phyloP scores from a whole-genome alignment of 495 filamentous ascomycete species.

The Podospora anserina region DNA sequence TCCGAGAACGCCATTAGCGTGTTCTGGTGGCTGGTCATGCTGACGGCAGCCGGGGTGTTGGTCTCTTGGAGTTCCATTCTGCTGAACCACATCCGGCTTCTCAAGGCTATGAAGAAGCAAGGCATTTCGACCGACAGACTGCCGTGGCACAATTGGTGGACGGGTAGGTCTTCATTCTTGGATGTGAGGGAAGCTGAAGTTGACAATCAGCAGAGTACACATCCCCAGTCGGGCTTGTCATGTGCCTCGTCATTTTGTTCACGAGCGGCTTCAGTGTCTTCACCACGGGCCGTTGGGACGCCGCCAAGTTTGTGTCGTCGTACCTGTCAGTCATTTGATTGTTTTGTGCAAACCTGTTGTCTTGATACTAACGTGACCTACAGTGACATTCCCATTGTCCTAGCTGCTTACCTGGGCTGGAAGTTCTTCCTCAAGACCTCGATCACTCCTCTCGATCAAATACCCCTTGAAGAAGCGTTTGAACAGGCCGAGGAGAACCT shows the following conservation, averaged over 20 bases:
- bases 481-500: slow-evolving; percentile 33
- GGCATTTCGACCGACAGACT: slow-evolving; percentile 36
- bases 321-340: slow-evolving; percentile 42
- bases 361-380: neutral
- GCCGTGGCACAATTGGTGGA: slow-evolving; percentile 48
- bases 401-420: slow-evolving; percentile 51
- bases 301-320: slow-evolving; percentile 45
- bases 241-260: slow-evolving; percentile 47
- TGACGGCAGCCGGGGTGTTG: slow-evolving; percentile 54
- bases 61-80: slow-evolving; percentile 53
- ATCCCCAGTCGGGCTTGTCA: slow-evolving; percentile 39
- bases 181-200: neutral
- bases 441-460: slow-evolving; percentile 49
- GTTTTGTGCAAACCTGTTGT: neutral
- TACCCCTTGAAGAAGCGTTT: slow-evolving; percentile 46
- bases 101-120: slow-evolving; percentile 41
- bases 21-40: slow-evolving; percentile 59
- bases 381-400: slow-evolving; percentile 55
- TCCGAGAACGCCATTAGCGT: slow-evolving; percentile 55
- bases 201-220: slow-evolving; percentile 29
- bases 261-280: slow-evolving; percentile 50
- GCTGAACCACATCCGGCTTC: slow-evolving; percentile 47
- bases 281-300: slow-evolving; percentile 46
- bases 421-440: slow-evolving; percentile 54
- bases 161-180: slow-evolving; percentile 25